Evolutionary conservation across 1,139 yeast genomes (phyloP), one percentile per base, ranked within the genome.

Genomic region (Candida smagusa): DNA sequence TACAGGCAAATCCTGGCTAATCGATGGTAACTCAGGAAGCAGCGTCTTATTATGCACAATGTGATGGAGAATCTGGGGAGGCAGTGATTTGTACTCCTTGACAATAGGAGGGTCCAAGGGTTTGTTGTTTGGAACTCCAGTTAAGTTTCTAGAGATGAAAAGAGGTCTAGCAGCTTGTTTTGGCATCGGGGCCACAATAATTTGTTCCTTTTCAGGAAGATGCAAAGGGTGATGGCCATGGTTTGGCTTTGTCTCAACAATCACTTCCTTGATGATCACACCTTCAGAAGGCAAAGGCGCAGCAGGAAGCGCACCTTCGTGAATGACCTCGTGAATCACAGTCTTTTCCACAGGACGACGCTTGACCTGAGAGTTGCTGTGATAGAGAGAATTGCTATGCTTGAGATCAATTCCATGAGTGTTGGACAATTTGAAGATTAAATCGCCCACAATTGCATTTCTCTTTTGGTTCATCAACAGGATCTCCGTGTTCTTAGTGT

Each of bases 401-500:
- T 28, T 30, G 25, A 33, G 38, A 12, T 27, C 28, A 24, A 35
- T 13, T 7, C 39, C 33, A 23, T 36, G 42, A 19, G 32, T 28
- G 22, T 35, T 39, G 27, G 43, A 33, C 30, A 40, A 31, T 12
- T 38, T 33, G 29, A 35, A 37, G 11, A 40, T 36, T 36, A 42
- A 25, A n/a, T 32, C 28, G n/a, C 33, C 40, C 19, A 37, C 30
- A 19, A 39, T 30, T 6, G 37, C 16, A 34, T 40, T 35, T 26
- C 43, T 33, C 31, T 42, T 37, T 11, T 35, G 41, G 37, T 47
- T 44, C 33, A 33, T 36, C 19, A 33, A 30, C 29, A 28, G 34
- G 23, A 47, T 36, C 30, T 46, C 48, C 9, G 31, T 31, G 34
- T 48, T 48, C 25, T 45, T 47, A 16, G 30, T 35, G 11, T 29